A percentile compares a stretch with the other conserved stretches of the same genome.
Conservation (phyloP, 495 filamentous ascomycete genomes). For the Daldinia decipiens region DNA sequence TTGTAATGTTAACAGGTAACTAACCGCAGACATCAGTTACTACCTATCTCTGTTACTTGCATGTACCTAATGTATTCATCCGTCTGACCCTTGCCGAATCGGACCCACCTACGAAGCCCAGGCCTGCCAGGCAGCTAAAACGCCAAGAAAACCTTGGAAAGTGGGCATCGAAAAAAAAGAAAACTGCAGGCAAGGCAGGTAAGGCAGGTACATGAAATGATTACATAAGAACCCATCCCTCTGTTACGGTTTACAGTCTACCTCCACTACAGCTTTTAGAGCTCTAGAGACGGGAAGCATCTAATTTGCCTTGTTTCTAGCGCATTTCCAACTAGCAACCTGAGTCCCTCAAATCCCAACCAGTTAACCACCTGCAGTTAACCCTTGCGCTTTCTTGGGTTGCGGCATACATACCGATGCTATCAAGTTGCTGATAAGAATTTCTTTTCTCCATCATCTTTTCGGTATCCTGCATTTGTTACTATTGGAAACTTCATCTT, state of each 20-base stretch:
- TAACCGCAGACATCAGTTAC: not conserved
- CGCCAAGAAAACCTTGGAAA: conserved; percentile 1
- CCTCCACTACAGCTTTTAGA: conserved; percentile 39
- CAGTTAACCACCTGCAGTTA: not conserved
- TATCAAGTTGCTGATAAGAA: conserved; percentile 9
- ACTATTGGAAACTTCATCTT: not conserved
- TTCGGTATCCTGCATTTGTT: conserved; percentile 2
- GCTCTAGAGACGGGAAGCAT: conserved; percentile 15
- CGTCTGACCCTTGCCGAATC: not conserved
- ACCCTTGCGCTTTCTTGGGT: conserved; percentile 8
- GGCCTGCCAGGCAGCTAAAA: not conserved
- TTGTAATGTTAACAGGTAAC: too few species aligned
- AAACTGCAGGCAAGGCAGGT: conserved; percentile 1
- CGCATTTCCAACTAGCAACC: conserved; percentile 19
- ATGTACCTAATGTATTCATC: not conserved
- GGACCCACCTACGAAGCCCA: not conserved
- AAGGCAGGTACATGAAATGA: not conserved
- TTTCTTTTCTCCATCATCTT: not conserved
- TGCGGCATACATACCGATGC: not conserved
- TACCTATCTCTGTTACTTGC: not conserved
- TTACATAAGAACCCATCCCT: conserved; percentile 23
- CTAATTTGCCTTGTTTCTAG: conserved; percentile 25
- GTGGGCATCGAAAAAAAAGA: not conserved
- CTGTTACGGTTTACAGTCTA: not conserved
- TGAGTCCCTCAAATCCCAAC: not conserved